phyloP scores from a whole-genome alignment of 2,329 filamentous ascomycete species.

The Fusarium drepaniforme region DNA sequence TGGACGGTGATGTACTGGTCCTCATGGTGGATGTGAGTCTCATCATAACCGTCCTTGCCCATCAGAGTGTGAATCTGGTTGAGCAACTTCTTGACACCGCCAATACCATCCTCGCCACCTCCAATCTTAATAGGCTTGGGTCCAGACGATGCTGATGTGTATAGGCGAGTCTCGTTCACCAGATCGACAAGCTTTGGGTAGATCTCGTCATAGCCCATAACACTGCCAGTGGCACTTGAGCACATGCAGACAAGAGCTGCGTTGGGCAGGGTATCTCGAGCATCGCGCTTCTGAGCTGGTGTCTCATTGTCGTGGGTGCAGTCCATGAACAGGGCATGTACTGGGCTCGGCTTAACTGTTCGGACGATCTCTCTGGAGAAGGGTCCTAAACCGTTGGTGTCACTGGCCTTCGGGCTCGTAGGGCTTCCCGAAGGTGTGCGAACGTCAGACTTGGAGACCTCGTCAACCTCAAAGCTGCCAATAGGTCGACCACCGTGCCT shows the following conservation, averaged over 20 bases:
- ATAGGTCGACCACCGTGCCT: slow-evolving; percentile 94
- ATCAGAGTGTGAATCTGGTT: slow-evolving; percentile 96
- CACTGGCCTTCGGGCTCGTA: slow-evolving; percentile 40
- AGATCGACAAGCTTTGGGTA: slow-evolving; percentile 95
- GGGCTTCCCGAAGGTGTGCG: slow-evolving; percentile 49
- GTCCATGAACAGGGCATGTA: slow-evolving; percentile 98
- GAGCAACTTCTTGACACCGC: slow-evolving; percentile 89
- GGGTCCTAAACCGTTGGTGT: slow-evolving; percentile 46
- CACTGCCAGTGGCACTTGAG: slow-evolving; percentile 91
- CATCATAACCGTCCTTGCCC: slow-evolving; percentile 94
- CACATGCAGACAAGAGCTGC: slow-evolving; percentile 97
- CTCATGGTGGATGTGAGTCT: slow-evolving; percentile 97
- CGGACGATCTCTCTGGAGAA: slow-evolving; percentile 75
- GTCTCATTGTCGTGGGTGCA: slow-evolving; percentile 99
- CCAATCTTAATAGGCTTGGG: slow-evolving; percentile 70
- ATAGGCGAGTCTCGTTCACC: slow-evolving; percentile 87
- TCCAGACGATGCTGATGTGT: slow-evolving; percentile 81
- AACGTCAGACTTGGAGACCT: slow-evolving; percentile 74
- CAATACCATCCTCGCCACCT: slow-evolving; percentile 85
- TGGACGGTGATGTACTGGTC: slow-evolving; percentile 97
- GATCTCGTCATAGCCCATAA: slow-evolving; percentile 98
- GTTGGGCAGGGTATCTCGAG: slow-evolving; percentile 92
- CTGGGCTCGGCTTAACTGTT: slow-evolving; percentile 86
- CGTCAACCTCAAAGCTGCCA: slow-evolving; percentile 96
- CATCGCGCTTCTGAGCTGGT: slow-evolving; percentile 94